A percentile compares a stretch with the other conserved stretches of the same genome.
Conservation (phyloP, 371 early-diverging fungal species). For the Conidiobolus coronatus region DNA sequence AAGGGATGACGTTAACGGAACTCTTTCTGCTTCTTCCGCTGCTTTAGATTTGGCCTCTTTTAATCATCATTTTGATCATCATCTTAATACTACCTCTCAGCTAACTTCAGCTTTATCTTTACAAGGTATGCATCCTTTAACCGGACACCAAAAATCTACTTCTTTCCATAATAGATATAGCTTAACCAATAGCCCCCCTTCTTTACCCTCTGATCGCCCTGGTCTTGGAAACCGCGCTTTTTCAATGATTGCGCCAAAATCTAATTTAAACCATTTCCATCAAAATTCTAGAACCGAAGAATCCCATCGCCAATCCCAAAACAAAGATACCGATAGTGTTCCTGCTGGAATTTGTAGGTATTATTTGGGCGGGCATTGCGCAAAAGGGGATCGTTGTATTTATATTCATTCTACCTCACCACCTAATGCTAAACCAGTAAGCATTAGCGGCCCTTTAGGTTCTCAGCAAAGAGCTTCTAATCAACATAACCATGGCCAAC, state of each 20-base stretch:
- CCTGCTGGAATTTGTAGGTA: constrained; percentile 16
- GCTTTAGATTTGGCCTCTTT: constrained; percentile 17
- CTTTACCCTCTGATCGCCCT: too few species aligned
- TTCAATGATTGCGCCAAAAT: too few species aligned
- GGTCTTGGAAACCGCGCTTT: too few species aligned
- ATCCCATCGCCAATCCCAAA: too few species aligned
- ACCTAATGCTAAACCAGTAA: too few species aligned
- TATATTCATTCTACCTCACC: constrained; percentile 15
- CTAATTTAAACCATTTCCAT: constrained; percentile 9
- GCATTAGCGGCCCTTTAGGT: too few species aligned
- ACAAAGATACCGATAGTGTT: constrained; percentile 4
- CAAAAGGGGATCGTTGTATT: constrained; percentile 28
- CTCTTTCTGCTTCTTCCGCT: constrained; percentile 16
- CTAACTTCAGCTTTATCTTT: background rate
- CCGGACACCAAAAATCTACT: background rate
- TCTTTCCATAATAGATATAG: constrained; percentile 1
- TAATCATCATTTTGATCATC: constrained; percentile 8
- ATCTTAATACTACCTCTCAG: background rate
- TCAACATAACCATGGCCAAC: too few species aligned
- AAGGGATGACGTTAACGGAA: constrained; percentile 8
- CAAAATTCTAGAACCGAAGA: too few species aligned
- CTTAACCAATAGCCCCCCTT: too few species aligned
- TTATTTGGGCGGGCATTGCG: constrained; percentile 30
- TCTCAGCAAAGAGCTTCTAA: too few species aligned
- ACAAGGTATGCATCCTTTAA: too few species aligned